Conservation (phyloP, 805 yeast species). For the Candida verbasci region DNA sequence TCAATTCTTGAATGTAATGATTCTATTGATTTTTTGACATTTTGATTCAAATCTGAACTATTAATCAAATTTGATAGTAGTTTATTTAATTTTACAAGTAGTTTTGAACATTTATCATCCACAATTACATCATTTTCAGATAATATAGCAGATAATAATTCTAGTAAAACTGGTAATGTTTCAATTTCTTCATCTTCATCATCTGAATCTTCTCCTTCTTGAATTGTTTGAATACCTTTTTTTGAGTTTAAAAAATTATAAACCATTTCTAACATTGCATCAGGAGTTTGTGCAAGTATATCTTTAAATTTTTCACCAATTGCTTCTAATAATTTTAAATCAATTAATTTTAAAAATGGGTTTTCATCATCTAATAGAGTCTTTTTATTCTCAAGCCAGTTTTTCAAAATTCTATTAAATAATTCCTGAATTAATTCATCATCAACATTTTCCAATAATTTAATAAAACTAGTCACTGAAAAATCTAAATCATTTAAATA, state of each 20-base stretch:
- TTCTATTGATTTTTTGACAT: conserved; percentile 13
- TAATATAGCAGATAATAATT: conserved; percentile 33
- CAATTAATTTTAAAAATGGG: conserved; percentile 54
- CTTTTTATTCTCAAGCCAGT: conserved; percentile 48
- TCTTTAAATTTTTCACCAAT: conserved; percentile 57
- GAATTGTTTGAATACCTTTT: conserved; percentile 13
- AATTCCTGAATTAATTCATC: conserved; percentile 41
- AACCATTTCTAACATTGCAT: conserved; percentile 47
- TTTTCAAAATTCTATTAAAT: conserved; percentile 49
- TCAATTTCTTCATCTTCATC: conserved; percentile 13
- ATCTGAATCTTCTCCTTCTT: conserved; percentile 25
- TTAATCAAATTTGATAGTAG: conserved; percentile 10
- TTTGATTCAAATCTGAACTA: conserved; percentile 6
- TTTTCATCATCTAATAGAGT: conserved; percentile 20
- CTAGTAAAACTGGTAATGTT: conserved; percentile 27
- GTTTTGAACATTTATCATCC: conserved; percentile 21
- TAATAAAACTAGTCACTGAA: conserved; percentile 23
- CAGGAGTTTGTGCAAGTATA: conserved; percentile 50
- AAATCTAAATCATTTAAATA: conserved; percentile 27
- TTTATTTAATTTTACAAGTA: conserved; percentile 24
- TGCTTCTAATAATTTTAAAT: conserved; percentile 61
- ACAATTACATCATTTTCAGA: conserved; percentile 25
- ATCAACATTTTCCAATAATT: conserved; percentile 46
- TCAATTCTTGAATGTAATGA: conserved; percentile 29
- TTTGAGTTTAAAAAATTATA: conserved; percentile 17